These are phyloP conservation scores for Solanum chiquidenum DNA, from an alignment of 257 asterid genomes.

Conservation along the genomic window DNA sequence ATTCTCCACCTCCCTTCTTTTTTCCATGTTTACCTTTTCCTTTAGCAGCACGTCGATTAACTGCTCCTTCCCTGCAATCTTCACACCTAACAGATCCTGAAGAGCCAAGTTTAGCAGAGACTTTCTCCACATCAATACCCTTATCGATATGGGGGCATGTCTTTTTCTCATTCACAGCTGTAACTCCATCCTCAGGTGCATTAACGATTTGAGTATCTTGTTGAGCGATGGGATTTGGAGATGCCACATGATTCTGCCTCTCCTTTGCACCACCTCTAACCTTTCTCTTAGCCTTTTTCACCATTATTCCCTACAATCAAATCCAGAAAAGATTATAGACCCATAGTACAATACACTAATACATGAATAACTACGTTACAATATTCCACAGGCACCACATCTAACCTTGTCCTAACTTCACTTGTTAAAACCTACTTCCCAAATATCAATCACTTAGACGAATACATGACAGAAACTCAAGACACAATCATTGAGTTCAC, in stretches of 20 bases:
- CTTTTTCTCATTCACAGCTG: conserved; percentile 33
- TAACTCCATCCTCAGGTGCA: conserved; percentile 23
- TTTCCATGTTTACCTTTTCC: conserved; percentile 62
- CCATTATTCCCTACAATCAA: conserved; percentile 51
- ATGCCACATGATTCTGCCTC: conserved; percentile 27
- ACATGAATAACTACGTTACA: not conserved
- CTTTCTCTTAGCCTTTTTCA: conserved; percentile 71
- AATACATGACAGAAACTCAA: not conserved
- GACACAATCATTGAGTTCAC: not conserved
- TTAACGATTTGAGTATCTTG: conserved; percentile 13
- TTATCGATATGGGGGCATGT: conserved; percentile 51
- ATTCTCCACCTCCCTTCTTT: conserved; percentile 40
- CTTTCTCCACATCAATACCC: conserved; percentile 51
- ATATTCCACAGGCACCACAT: not conserved
- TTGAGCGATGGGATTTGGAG: conserved; percentile 16
- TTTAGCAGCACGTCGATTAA: conserved; percentile 39
- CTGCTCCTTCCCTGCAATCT: conserved; percentile 56
- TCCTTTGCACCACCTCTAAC: conserved; percentile 47
- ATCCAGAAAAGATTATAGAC: conserved; percentile 7
- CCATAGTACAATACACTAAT: not conserved
- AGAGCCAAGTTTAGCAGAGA: conserved; percentile 38
- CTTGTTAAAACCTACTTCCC: not conserved
- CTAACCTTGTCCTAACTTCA: not conserved
- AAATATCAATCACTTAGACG: not conserved
- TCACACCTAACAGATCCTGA: conserved; percentile 46